A percentile compares a stretch with the other conserved stretches of the same genome.
phyloP scores from a whole-genome alignment of 345 rosid species.

The Bruguiera parviflora region DNA sequence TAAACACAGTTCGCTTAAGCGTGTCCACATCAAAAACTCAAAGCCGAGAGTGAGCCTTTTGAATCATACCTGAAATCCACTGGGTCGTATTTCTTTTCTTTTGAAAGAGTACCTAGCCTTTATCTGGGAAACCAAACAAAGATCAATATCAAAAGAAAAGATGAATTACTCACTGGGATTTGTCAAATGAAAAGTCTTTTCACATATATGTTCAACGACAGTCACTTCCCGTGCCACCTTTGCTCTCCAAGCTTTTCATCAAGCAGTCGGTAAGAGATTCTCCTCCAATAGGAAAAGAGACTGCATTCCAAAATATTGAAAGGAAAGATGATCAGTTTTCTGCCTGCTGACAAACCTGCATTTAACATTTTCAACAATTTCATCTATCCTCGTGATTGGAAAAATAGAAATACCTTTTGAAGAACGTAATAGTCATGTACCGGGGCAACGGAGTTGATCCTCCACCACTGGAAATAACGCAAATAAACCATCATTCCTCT shows the following conservation, averaged over 20 bases:
- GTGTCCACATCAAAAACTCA: not conserved
- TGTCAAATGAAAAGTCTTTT: slow-evolving; percentile 2
- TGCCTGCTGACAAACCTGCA: not conserved
- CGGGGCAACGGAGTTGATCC: slow-evolving; percentile 93
- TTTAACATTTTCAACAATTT: not conserved
- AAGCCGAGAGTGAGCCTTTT: not conserved
- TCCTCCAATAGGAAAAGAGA: slow-evolving; percentile 84
- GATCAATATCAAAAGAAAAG: slow-evolving; percentile 8
- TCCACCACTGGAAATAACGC: slow-evolving; percentile 65
- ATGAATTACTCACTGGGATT: slow-evolving; percentile 1
- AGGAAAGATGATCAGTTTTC: slow-evolving; percentile 3
- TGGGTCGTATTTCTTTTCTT: slow-evolving; percentile 87
- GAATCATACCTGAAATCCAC: slow-evolving; percentile 76
- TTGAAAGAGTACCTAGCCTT: slow-evolving; percentile 96
- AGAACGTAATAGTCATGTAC: slow-evolving; percentile 96
- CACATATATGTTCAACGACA: slow-evolving; percentile 2
- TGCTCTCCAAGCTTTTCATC: slow-evolving; percentile 94
- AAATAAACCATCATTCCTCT: not conserved
- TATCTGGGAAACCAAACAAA: slow-evolving; percentile 52
- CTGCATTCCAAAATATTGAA: slow-evolving; percentile 50
- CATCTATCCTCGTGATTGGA: not conserved
- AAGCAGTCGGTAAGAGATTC: slow-evolving; percentile 91
- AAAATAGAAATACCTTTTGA: slow-evolving; percentile 61
- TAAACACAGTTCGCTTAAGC: not conserved
- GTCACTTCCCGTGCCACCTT: slow-evolving; percentile 68